Conservation (phyloP, 1,284 basidiomycete species). For the Blastosporella zonata region DNA sequence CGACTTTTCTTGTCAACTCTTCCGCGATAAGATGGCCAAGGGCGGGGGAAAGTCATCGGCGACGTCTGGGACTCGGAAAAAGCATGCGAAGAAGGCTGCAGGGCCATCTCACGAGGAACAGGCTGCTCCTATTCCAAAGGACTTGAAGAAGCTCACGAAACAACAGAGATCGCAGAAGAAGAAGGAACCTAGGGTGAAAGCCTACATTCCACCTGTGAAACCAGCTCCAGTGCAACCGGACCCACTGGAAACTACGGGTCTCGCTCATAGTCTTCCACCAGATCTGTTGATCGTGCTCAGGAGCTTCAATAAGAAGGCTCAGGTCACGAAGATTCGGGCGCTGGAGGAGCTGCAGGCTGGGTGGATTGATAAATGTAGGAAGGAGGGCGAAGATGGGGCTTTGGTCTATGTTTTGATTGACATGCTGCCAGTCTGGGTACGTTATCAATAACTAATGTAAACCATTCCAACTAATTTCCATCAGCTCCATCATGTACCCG, state of each 20-base stretch:
- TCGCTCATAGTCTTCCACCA: constrained; percentile 74
- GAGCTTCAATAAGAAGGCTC: constrained; percentile 88
- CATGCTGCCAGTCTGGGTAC: constrained; percentile 87
- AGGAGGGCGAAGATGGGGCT: constrained; percentile 37
- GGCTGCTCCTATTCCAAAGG: constrained; percentile 27
- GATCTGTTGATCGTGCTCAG: constrained; percentile 85
- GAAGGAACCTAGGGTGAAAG: constrained; percentile 70
- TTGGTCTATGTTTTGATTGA: constrained; percentile 50
- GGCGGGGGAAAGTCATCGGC: constrained; percentile 69
- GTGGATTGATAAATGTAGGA: constrained; percentile 61
- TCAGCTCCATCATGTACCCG: constrained; percentile 83
- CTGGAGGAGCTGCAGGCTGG: constrained; percentile 78
- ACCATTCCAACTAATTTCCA: constrained; percentile 15
- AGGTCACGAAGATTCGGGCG: constrained; percentile 82
- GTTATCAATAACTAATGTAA: constrained; percentile 29
- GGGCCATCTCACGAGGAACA: constrained; percentile 31
- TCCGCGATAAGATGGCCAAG: constrained; percentile 10
- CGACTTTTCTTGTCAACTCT: neutral
- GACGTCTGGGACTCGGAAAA: constrained; percentile 80
- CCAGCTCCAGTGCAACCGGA: constrained; percentile 84
- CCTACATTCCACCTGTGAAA: constrained; percentile 84
- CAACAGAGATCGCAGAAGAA: constrained; percentile 52
- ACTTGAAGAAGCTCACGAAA: constrained; percentile 48
- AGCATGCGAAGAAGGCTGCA: constrained; percentile 68
- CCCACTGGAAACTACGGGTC: constrained; percentile 86